Percentiles rank a stretch among this genome's conserved stretches.
phyloP scores from a whole-genome alignment of 202 grass and related monocot species.

The Schoenoplectus triqueter region DNA sequence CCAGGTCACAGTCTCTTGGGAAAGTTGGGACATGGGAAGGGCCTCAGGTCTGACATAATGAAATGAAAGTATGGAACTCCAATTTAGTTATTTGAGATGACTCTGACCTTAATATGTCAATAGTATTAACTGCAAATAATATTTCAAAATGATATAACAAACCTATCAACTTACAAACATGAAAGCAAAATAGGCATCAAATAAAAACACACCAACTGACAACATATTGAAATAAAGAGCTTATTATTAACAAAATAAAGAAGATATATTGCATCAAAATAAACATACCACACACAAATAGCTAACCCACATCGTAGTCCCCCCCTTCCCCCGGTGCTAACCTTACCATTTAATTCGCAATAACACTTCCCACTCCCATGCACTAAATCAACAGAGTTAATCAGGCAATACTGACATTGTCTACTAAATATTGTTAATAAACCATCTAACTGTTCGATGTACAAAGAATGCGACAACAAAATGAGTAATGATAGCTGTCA shows the following conservation, averaged over 20 bases:
- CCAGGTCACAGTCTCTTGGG: neutral
- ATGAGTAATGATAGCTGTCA: neutral
- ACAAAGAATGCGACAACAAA: neutral
- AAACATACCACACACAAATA: neutral
- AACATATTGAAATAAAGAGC: no score
- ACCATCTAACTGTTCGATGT: neutral
- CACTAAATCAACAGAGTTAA: neutral
- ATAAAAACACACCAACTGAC: neutral
- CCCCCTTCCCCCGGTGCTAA: neutral
- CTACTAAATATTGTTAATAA: neutral
- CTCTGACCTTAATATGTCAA: neutral
- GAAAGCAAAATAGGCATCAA: neutral
- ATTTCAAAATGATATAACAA: slow-evolving; percentile 1
- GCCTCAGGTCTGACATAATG: neutral
- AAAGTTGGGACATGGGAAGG: neutral
- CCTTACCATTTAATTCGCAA: neutral
- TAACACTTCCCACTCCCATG: neutral
- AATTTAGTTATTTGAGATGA: neutral
- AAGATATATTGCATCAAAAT: neutral
- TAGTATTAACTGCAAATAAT: neutral
- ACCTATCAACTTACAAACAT: neutral
- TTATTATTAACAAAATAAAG: neutral
- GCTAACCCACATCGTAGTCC: neutral
- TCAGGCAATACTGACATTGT: neutral
- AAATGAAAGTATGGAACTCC: neutral